Base-by-base conservation (phyloP, 148 eudicot species). In the Cornus controversa region DNA sequence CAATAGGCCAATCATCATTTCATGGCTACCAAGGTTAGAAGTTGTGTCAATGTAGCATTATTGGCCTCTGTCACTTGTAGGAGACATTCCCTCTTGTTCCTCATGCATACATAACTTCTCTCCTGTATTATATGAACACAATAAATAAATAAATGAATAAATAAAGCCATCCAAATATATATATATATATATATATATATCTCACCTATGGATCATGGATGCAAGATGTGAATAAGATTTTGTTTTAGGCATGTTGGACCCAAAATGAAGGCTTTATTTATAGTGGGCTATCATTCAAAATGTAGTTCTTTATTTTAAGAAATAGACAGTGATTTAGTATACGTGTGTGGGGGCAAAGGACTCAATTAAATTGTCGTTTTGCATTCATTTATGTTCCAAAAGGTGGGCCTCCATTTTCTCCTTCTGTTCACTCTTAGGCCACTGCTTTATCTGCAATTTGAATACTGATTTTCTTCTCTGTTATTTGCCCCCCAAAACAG, bases 221-320 rank as follows among this genome's bases (percentile, higher is more conserved):
- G n/a, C n/a, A n/a, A n/a, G n/a, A n/a, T n/a, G n/a, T n/a, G n/a
- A n/a, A n/a, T n/a, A n/a, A n/a, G n/a, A n/a, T n/a, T n/a, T n/a
- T n/a, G n/a, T n/a, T n/a, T n/a, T 54, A 69, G 68, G 68, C 73
- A 69, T 68, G 34, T 53, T 77, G 71, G 80, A 73, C 69, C 80
- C 80, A 77, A 77, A 77, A 58, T 69, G 74, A 60, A 66, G 80
- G 74, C 74, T 69, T 70, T 50, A 42, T 54, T 69, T 68, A 77
- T 69, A 69, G 80, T 77, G 80, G 74, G 68, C 37, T 77, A 69
- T 77, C 67, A 77, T 23, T 69, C 45, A 76, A 67, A 25, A 28
- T 5, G 9, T 1, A 25, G 18, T 67, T 66, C 78, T 66, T 75
- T 75, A 66, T 47, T 42, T 36, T 13, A 75, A 75, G n/a, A 66